phyloP scores from a whole-genome alignment of 805 yeast species.

The Pichia ethanolica region DNA sequence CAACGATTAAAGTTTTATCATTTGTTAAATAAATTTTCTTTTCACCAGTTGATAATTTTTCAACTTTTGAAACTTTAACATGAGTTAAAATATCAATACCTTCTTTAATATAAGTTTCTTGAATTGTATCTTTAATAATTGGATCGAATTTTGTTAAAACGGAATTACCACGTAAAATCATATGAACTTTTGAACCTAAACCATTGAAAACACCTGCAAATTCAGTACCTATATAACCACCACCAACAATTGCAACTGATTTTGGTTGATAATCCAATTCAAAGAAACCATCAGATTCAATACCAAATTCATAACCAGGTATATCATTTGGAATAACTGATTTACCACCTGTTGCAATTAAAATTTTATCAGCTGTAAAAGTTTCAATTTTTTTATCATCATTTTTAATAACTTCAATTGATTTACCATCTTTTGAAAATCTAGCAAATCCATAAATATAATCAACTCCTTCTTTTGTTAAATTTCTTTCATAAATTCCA shows the following conservation, averaged over 20 bases:
- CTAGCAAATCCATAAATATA: slow-evolving; percentile 80
- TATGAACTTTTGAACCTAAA: slow-evolving; percentile 76
- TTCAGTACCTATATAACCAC: slow-evolving; percentile 96
- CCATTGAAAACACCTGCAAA: slow-evolving; percentile 91
- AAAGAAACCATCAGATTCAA: slow-evolving; percentile 88
- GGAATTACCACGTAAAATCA: slow-evolving; percentile 86
- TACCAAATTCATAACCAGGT: slow-evolving; percentile 78
- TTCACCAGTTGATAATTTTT: slow-evolving; percentile 41
- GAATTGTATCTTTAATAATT: slow-evolving; percentile 67
- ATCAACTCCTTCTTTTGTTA: slow-evolving; percentile 85
- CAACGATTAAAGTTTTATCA: slow-evolving; percentile 50
- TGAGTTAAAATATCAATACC: slow-evolving; percentile 78
- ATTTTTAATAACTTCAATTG: slow-evolving; percentile 64
- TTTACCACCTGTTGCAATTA: slow-evolving; percentile 91
- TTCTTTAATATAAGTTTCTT: slow-evolving; percentile 69
- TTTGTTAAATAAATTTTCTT: slow-evolving; percentile 40
- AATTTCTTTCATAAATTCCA: slow-evolving; percentile 86
- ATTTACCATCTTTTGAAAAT: slow-evolving; percentile 56
- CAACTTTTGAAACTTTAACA: slow-evolving; percentile 43
- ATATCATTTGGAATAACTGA: slow-evolving; percentile 64
- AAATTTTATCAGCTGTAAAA: slow-evolving; percentile 73
- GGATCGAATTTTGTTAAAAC: slow-evolving; percentile 86
- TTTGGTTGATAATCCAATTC: slow-evolving; percentile 76
- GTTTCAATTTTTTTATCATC: slow-evolving; percentile 46
- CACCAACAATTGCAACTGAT: slow-evolving; percentile 91